Base-by-base conservation (phyloP, 352 stramenopile genomes). In the Nothophytophthora sp. region DNA sequence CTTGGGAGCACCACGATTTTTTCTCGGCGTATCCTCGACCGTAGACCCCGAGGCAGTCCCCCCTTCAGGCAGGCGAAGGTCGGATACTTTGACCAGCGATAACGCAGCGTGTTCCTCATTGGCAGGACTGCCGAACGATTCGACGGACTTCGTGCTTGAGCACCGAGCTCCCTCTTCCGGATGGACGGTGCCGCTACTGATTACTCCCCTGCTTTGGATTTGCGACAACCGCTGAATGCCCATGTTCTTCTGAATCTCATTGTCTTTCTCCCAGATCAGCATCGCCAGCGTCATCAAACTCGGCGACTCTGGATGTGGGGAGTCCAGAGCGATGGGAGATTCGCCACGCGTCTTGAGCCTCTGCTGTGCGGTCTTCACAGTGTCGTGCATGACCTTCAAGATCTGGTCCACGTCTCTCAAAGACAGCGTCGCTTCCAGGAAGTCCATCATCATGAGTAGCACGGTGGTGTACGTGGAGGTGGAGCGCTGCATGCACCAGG, bases 401-500 rank as follows among this genome's bases (percentile, higher is more conserved):
- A 59, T 25, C 10, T 33, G 23, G 5, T 29, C 39, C 6, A 63
- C 29, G 16, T 58, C 35, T n/a, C 44, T 16, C 11, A 55, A n/a
- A 11, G 34, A 33, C 10, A 69, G 18, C 6, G 38, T 28, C 16
- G 41, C 46, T 32, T 68, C 41, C 13, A 46, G 18, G 1, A 65
- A 55, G 32, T 68, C 53, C 22, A 60, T 50, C 9, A 48, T 11
- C 28, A 65, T 61, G 16, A 73, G 30, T n/a, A 60, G 11, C 11
- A 48, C 35, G 7, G 49, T 73, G 22, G 50, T 55, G 25, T 57
- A 63, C 10, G 11, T 36, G 1, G 63, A 63, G 1, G 7, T 40
- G 9, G 59, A 49, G 34, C 35, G 41, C 12, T 70, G 48, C 54
- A 67, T 60, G 39, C 63, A 73, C 44, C 50, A 58, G 0, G 50